Evolutionary conservation across 129 eudicot species (phyloP), one percentile per base, ranked within the genome.

Genomic region (Flaveria sonorensis): DNA sequence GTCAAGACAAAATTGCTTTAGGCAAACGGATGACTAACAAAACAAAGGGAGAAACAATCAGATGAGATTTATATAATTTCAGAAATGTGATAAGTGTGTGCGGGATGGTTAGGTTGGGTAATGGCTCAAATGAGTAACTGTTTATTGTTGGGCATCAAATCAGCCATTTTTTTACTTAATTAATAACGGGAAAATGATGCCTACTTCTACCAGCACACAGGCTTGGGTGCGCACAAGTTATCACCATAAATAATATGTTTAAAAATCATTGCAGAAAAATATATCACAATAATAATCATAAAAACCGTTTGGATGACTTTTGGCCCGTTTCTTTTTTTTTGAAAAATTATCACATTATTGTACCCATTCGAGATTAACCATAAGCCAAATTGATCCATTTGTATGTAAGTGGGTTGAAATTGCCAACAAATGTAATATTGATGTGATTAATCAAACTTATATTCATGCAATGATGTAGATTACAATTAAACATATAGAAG

Each of bases 21-120:
- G 75, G 75, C 92, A 92, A 39, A 91, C 95, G 3, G 99, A 82
- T 4, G 99, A 95, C 99, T 95, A 94, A 7, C 75, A 80, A 39
- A 46, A 64, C 36, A 74, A 50, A 48, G 36, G 42, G 2, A 28
- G 10, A 47, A 15, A 15, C n/a, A 24, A 62, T 52, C 23, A 70
- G 71, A 61, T 32, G 20, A 36, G 28, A 66, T 66, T 39, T 36
- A 39, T 66, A 66, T 39, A 66, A 39, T 0, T 66, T 16, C 71
- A 36, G 47, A 66, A 39, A 39, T 66, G 40, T 32, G 28, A 18
- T 36, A 16, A n/a, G 9, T 9, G 16, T 28, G 70, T 36, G 47
- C 6, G 24, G 47, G 47, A 7, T 64, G 46, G 43, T 32, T 23
- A 39, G 30, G 68, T 13, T 28, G 18, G 68, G 9, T 66, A 18